Evolutionary conservation across 345 rosid species (phyloP).

Genomic region (Citrus sinensis): DNA sequence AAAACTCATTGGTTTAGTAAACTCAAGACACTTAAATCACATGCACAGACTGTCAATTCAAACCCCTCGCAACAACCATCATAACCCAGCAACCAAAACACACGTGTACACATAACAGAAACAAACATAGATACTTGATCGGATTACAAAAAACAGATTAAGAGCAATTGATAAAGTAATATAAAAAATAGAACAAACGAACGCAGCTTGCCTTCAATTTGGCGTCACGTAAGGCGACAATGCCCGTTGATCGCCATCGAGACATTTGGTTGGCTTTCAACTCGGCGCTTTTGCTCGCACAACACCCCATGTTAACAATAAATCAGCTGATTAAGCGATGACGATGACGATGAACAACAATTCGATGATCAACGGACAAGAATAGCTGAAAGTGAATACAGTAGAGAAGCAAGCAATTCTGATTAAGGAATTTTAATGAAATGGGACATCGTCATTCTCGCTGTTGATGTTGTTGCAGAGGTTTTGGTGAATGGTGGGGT

Average conservation of each 20-base stretch:
- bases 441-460: not conserved
- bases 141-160: not conserved
- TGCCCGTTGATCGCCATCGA: conserved; percentile 96
- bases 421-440: not conserved
- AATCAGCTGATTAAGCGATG: conserved; percentile 7
- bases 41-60: not conserved
- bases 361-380: not conserved
- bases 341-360: no score
- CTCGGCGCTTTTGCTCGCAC: conserved; percentile 62
- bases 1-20: not conserved
- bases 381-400: not conserved
- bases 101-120: not conserved
- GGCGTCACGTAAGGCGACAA: conserved; percentile 84
- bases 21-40: not conserved
- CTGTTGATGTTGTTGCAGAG: not conserved
- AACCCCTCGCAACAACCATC: not conserved
- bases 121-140: no score
- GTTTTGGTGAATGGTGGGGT: not conserved
- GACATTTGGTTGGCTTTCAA: conserved; percentile 64
- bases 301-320: conserved; percentile 64
- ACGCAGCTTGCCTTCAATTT: conserved; percentile 67
- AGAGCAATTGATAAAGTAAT: not conserved
- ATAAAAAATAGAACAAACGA: not conserved
- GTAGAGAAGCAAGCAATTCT: not conserved
- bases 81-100: not conserved